Base-by-base conservation (phyloP, 371 early-diverging fungal species). In the Circinella umbellata region DNA sequence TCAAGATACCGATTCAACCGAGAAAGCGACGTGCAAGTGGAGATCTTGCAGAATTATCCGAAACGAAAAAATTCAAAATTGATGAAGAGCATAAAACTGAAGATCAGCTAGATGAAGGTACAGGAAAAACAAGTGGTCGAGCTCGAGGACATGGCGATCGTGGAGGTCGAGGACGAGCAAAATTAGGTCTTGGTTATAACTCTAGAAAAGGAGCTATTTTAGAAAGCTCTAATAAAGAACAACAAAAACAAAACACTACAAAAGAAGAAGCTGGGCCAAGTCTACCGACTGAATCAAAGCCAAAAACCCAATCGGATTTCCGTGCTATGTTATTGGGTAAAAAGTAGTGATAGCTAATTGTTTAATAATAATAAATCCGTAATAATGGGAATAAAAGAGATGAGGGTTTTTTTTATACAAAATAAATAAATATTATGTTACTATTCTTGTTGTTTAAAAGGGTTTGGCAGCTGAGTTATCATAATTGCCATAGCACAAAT, bases 261-360 rank as follows among this genome's bases (percentile, higher is more conserved):
- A 17, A 49, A 38, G 27, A 67, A 39, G 37, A 61, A 61, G 48
- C 48, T 17, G 35, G 63, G 39, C 55, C 65, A 35, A 51, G 1
- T 38, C 39, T 15, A 15, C 36, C 46, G 35, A n/a, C 66, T 20
- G 17, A 15, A 42, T 38, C 38, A 66, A 66, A 39, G 8, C 65
- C 68, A 10, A 76, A 75, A 57, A 70, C 68, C 38, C 80, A 83
- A 63, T 75, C 79, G 60, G 83, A 83, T 68, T 83, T 83, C 48
- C 59, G 83, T 15, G 76, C 77, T 13, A 71, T 83, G 76, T 63
- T 83, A 34, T 54, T 80, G 7, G 76, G 73, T 13, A 73, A 73
- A 42, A 77, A 78, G 46, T 69, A 78, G 70, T 49, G 15, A 18
- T 15, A 8, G 9, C 42, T 42, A 9, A 11, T 42, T 6, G 42